Evolutionary conservation across 176 grass and related monocot species (phyloP).

Genomic region (Musa schizocarpa): DNA sequence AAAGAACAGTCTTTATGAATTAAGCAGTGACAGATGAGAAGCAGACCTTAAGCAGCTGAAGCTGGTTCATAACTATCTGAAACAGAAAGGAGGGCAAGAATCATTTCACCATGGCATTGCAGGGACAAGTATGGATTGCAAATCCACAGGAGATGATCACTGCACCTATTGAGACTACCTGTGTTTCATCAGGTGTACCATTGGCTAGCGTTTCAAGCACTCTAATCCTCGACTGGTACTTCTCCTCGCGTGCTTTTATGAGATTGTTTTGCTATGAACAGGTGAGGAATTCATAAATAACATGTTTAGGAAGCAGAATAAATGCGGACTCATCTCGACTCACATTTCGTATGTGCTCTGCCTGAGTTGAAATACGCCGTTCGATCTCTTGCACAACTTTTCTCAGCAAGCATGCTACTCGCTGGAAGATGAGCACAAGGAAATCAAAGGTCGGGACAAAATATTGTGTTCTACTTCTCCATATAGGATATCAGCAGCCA

Average conservation of each 20-base stretch:
- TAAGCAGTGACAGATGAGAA: constrained; percentile 13
- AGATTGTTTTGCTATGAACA: constrained; percentile 14
- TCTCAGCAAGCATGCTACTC: constrained; percentile 72
- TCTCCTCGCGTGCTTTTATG: constrained; percentile 20
- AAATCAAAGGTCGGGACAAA: too few species aligned
- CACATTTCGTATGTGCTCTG: constrained; percentile 92
- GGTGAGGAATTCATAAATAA: neutral
- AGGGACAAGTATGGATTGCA: neutral
- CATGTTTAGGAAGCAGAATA: neutral
- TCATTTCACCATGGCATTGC: neutral
- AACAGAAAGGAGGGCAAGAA: constrained; percentile 15
- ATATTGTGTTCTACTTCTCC: neutral
- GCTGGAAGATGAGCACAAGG: constrained; percentile 30
- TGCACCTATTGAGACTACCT: neutral
- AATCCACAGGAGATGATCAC: neutral
- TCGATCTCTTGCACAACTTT: constrained; percentile 96
- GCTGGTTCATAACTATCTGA: constrained; percentile 65
- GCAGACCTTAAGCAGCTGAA: constrained; percentile 69
- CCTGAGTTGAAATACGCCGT: constrained; percentile 83
- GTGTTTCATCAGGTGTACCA: constrained; percentile 12
- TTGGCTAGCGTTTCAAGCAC: constrained; percentile 22
- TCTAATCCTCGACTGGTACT: constrained; percentile 19
- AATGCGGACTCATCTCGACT: neutral
- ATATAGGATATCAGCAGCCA: neutral
- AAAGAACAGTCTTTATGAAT: neutral